Evolutionary conservation across 2,329 filamentous ascomycete species (phyloP), one percentile per base, ranked within the genome.

Genomic region (Helotiales sp.): DNA sequence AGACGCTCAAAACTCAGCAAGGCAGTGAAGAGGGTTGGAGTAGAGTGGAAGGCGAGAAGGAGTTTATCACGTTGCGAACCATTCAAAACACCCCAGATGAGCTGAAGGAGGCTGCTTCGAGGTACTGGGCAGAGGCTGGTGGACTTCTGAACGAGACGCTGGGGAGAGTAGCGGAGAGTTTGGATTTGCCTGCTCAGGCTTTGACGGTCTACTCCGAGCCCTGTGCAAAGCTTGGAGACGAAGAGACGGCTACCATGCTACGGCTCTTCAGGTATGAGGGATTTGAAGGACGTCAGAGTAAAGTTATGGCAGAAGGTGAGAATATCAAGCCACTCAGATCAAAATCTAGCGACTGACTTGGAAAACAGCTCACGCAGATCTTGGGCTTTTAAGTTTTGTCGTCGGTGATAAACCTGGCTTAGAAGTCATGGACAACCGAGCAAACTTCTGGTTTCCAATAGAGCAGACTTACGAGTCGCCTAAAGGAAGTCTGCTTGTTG

Each of bases 11-110:
- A 50, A 73, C 73, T 4, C 58, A 58, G 22, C 49, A 59, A 6
- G 73, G 70, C 6, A 73, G 64, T 30, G 71, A 75, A 47, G 72
- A 73, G 49, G 74, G 73, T 5, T 75, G 73, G 71, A 71, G 57
- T 43, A 43, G 61, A 40, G 67, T 74, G 11, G 67, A 70, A n/a
- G 73, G 74, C 13, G 74, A 75, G 50, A 75, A 75, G 13, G 70
- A 75, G 59, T 73, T 73, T 22, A 72, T 75, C 20, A 74, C 74
- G 1, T 55, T 75, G 13, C 64, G 74, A 15, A 71, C 61, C 17
- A 43, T 74, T 1, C 64, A 66, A 6, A 63, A 55, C 5, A 74
- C 69, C 0, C 74, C 71, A 0, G 28, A 58, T 6, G 68, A 70
- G 17, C 54, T 75, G 1, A 69, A 61, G 22, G 67, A 72, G 37